A percentile compares a stretch with the other conserved stretches of the same genome.
These are phyloP conservation scores for Seiridium unicorne DNA, from an alignment of 2,329 filamentous ascomycete species.

Conservation along the genomic window DNA sequence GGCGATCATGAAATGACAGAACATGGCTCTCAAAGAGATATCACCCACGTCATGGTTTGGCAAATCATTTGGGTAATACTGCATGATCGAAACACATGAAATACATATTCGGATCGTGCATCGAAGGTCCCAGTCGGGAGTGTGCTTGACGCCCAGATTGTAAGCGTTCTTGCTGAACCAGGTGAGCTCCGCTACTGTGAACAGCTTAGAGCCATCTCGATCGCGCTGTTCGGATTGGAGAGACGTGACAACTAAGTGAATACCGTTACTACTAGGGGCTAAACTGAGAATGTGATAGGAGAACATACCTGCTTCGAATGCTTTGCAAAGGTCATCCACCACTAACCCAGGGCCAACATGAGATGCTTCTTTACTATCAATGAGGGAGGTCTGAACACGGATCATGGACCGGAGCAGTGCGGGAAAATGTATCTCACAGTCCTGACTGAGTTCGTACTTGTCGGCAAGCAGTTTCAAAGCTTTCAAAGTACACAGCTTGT, in stretches of 20 bases:
- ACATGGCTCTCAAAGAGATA: constrained; percentile 58
- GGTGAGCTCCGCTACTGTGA: constrained; percentile 66
- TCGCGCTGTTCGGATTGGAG: constrained; percentile 36
- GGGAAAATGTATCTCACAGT: constrained; percentile 55
- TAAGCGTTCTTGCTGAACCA: constrained; percentile 86
- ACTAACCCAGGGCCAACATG: constrained; percentile 16
- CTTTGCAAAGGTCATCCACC: constrained; percentile 50
- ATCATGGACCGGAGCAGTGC: constrained; percentile 64
- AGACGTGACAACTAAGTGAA: constrained; percentile 38
- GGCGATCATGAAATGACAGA: constrained; percentile 68
- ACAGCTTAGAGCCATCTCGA: constrained; percentile 44
- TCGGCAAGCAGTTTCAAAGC: constrained; percentile 61
- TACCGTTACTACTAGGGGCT: constrained; percentile 13
- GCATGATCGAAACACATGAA: constrained; percentile 51
- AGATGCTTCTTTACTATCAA: constrained; percentile 28
- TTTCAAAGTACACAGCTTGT: constrained; percentile 57
- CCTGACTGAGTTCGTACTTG: constrained; percentile 46
- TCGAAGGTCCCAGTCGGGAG: constrained; percentile 50
- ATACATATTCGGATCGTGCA: constrained; percentile 56
- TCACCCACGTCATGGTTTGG: constrained; percentile 40
- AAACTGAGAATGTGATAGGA: neutral
- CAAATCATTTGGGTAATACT: constrained; percentile 48
- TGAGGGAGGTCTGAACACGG: constrained; percentile 42
- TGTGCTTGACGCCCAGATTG: constrained; percentile 68
- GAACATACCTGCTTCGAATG: constrained; percentile 43